A percentile compares a stretch with the other conserved stretches of the same genome.
Evolutionary conservation across 73 alveolate species (phyloP).

Genomic region (Tetrahymena thermophila): DNA sequence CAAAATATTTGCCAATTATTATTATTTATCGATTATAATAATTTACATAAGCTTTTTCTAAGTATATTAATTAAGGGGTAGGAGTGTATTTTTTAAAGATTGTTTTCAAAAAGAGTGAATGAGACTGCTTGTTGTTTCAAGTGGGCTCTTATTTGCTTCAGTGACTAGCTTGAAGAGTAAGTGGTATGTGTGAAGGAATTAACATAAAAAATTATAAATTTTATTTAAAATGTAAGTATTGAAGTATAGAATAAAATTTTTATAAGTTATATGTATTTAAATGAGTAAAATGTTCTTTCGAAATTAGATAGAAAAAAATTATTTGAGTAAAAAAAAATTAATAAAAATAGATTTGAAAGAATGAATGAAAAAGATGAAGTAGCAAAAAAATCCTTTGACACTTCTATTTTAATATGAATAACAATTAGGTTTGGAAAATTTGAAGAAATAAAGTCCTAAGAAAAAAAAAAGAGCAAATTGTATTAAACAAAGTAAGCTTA

Average conservation of each 20-base stretch:
- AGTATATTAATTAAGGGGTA: neutral
- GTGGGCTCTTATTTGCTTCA: neutral
- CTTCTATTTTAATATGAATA: neutral
- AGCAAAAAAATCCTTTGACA: neutral
- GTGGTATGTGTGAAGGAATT: too few relatives aligned
- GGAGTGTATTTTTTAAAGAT: neutral
- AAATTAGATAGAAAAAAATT: neutral
- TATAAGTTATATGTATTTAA: neutral
- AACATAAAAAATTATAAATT: too few relatives aligned
- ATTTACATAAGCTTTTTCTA: neutral
- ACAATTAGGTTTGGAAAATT: neutral
- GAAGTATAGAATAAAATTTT: neutral
- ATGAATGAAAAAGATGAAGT: neutral
- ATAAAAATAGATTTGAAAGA: neutral
- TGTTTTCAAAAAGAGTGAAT: too few relatives aligned
- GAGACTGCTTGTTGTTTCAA: neutral
- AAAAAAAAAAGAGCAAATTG: neutral
- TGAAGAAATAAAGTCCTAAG: neutral
- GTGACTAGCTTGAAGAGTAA: neutral
- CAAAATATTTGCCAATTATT: neutral
- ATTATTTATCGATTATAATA: neutral
- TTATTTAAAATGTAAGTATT: neutral
- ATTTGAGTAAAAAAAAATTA: too few relatives aligned
- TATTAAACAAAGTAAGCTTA: neutral
- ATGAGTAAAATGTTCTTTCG: neutral